Percentiles rank a stretch among this genome's conserved stretches.
phyloP scores from a whole-genome alignment of 2,329 filamentous ascomycete genomes.

The Ophiocordyceps camponoti-floridani region DNA sequence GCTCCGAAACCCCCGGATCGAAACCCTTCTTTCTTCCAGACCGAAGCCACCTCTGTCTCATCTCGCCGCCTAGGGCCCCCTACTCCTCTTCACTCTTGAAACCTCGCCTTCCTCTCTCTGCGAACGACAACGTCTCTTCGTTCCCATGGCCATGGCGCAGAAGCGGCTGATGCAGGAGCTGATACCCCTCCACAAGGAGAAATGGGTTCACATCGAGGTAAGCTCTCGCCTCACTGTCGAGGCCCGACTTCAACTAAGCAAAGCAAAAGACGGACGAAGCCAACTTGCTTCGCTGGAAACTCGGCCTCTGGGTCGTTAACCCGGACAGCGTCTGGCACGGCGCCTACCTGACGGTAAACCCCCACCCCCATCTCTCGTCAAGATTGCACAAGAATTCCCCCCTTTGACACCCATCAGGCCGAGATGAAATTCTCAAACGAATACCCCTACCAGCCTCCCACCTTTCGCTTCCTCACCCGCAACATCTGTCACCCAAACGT shows the following conservation, averaged over 20 bases:
- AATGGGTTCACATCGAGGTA: conserved; percentile 85
- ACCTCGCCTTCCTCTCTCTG: neutral
- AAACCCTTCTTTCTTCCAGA: too few relatives aligned
- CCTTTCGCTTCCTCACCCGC: conserved; percentile 61
- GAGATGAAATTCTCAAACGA: conserved; percentile 76
- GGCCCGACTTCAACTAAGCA: neutral
- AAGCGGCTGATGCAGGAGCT: conserved; percentile 82
- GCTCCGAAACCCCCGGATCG: neutral
- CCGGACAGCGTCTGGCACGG: conserved; percentile 82
- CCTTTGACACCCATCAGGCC: conserved; percentile 27
- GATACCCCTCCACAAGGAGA: conserved; percentile 66
- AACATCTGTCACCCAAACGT: conserved; percentile 87
- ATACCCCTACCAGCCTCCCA: conserved; percentile 79
- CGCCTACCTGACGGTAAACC: conserved; percentile 60
- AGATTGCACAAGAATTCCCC: too few relatives aligned
- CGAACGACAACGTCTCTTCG: conserved; percentile 1
- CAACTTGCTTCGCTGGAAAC: conserved; percentile 75
- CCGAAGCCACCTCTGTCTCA: too few relatives aligned
- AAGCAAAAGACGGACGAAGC: conserved; percentile 50
- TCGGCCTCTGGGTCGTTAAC: conserved; percentile 86
- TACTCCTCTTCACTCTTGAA: neutral
- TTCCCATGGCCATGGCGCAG: conserved; percentile 25
- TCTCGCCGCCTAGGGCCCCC: neutral
- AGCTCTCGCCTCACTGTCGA: conserved; percentile 1
- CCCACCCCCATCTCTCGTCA: neutral